Percentiles rank a stretch among this genome's conserved stretches.
phyloP scores from a whole-genome alignment of 148 eudicot species.

The Persicaria tinctoria region DNA sequence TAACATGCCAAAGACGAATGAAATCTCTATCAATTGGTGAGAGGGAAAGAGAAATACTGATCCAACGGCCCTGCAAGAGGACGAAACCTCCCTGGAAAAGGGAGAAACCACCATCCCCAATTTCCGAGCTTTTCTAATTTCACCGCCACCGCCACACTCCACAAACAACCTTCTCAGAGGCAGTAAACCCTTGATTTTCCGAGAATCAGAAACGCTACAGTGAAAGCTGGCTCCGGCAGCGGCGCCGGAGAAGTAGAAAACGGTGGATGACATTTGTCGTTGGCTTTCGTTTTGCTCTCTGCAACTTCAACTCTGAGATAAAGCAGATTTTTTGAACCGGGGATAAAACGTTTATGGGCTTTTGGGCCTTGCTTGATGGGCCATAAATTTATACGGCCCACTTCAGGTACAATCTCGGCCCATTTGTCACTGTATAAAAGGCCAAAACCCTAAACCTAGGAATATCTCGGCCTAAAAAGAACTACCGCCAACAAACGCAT shows the following conservation, averaged over 20 bases:
- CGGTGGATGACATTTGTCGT: conserved; percentile 10
- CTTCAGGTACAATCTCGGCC: not conserved
- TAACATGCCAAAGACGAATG: not conserved
- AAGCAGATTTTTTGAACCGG: not conserved
- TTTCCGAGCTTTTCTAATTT: conserved; percentile 1
- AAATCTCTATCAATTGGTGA: not conserved
- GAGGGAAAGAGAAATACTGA: not conserved
- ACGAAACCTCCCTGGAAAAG: not conserved
- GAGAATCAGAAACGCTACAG: not conserved
- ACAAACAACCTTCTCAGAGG: not conserved
- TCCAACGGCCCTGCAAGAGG: not conserved
- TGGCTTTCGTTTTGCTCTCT: not conserved
- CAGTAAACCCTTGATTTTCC: not conserved
- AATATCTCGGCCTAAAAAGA: not conserved
- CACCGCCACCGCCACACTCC: not conserved
- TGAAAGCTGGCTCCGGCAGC: conserved; percentile 2
- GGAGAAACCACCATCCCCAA: conserved; percentile 6
- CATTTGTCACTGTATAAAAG: not conserved
- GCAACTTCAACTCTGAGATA: not conserved
- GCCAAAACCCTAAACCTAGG: conserved; percentile 1
- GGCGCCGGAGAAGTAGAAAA: conserved; percentile 8
- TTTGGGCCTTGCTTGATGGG: not conserved
- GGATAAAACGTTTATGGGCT: too few relatives aligned
- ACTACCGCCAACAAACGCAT: not conserved
- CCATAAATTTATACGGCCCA: not conserved